phyloP scores from a whole-genome alignment of 805 yeast genomes.

The Schwanniomyces pseudopolymorphus region DNA sequence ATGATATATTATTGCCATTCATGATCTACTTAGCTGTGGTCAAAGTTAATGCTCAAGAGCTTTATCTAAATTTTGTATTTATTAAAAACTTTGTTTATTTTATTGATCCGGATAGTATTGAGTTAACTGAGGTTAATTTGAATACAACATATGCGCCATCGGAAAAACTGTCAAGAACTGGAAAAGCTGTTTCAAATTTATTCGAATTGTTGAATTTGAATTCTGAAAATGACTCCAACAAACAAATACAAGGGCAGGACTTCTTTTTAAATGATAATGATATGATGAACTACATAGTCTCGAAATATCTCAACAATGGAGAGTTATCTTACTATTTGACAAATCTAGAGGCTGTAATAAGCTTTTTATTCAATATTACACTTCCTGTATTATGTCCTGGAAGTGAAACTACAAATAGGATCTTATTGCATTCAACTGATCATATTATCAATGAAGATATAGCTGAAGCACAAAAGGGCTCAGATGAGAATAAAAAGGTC shows the following conservation, averaged over 20 bases:
- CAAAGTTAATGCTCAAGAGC: constrained; percentile 22
- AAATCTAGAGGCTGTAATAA: constrained; percentile 42
- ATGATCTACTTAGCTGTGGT: constrained; percentile 36
- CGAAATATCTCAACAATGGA: constrained; percentile 33
- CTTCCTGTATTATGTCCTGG: constrained; percentile 23
- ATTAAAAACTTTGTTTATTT: constrained; percentile 34
- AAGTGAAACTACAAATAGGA: constrained; percentile 10
- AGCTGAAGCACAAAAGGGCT: constrained; percentile 25
- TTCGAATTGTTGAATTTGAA: constrained; percentile 32
- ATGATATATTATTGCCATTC: constrained; percentile 40
- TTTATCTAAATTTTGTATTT: constrained; percentile 36
- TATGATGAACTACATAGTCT: constrained; percentile 25
- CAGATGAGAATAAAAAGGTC: constrained; percentile 19
- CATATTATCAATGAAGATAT: constrained; percentile 32
- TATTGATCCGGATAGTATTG: constrained; percentile 31
- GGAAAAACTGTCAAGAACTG: constrained; percentile 11
- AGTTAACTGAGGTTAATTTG: constrained; percentile 15
- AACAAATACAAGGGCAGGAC: constrained; percentile 6
- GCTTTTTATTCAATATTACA: constrained; percentile 36
- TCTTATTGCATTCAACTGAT: constrained; percentile 23
- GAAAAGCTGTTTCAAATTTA: constrained; percentile 16
- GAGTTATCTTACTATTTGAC: constrained; percentile 40
- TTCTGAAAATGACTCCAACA: constrained; percentile 12
- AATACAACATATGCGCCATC: constrained; percentile 21
- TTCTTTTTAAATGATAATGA: constrained; percentile 32